Base-by-base conservation (phyloP, 768 basidiomycete species). In the Pisolithus microcarpus region DNA sequence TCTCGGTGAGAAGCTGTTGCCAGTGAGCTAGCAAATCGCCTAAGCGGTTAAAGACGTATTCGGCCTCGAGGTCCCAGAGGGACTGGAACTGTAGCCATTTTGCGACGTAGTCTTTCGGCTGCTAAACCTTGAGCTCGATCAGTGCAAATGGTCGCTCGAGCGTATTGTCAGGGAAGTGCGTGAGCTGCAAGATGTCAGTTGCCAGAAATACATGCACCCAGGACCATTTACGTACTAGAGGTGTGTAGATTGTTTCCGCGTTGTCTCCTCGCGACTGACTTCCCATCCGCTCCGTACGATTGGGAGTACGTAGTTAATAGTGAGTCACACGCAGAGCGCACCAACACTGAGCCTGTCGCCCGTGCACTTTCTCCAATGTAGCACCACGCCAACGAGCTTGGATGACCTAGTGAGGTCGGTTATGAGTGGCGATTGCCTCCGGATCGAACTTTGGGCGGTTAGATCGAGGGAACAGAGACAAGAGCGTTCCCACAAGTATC, bases 1-100 rank as follows among this genome's bases (percentile, higher is more conserved):
- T 99, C 65, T 97, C 95, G 8, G 87, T 91, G 13, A 98, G 76
- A 4, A 99, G 82, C 58, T 95, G 90, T 63, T 96, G 92, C 96
- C 96, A 99, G 67, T 86, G 77, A 2, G 82, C 82, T 21, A 99
- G 81, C 11, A 89, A 90, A 68, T 99, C 95, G 7, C 96, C 96
- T 7, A 99, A n/a, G n/a, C n/a, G n/a, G n/a, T n/a, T n/a, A n/a
- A n/a, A n/a, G n/a, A n/a, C n/a, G n/a, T n/a, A n/a, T n/a, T n/a
- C n/a, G n/a, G n/a, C n/a, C n/a, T n/a, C n/a, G n/a, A n/a, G n/a
- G n/a, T n/a, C n/a, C n/a, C n/a, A n/a, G n/a, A n/a, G n/a, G n/a
- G n/a, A n/a, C n/a, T n/a, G n/a, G n/a, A n/a, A n/a, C n/a, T n/a
- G n/a, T n/a, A n/a, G n/a, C n/a, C n/a, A n/a, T n/a, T n/a, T n/a